Evolutionary conservation across 2,329 filamentous ascomycete genomes (phyloP), one percentile per base, ranked within the genome.

Genomic region (Zymoseptoria brevis): DNA sequence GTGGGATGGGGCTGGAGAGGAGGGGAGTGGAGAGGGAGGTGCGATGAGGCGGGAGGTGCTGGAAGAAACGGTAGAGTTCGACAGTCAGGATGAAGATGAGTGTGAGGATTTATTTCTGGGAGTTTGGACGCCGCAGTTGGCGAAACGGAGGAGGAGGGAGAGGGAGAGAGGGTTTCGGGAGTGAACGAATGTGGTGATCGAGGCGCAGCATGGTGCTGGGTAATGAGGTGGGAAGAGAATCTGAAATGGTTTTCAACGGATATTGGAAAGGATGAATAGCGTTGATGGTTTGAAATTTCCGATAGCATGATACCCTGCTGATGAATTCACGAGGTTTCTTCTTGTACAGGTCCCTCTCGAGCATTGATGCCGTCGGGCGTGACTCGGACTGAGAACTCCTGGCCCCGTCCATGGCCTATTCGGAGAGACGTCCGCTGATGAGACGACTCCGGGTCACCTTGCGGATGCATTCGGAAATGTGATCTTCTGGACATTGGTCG

Each of bases 41-140:
- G 50, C 30, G 19, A 45, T 9, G 54, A 61, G 45, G 60, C 61
- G 26, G 67, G 73, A 45, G 70, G 60, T 80, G 7, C 76, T 82
- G 64, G 60, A 57, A 41, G 64, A 66, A 11, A 73, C 75, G n/a
- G 62, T 83, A 2, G 80, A 84, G 66, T 87, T 87, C 67, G 83
- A 87, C 67, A 83, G 80, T 59, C 80, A 86, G 71, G 83, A 87
- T 68, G 84, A 87, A 67, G 83, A 86, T 61, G 84, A 87, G 71
- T 86, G 84, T 61, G 84, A 87, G 71, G 83, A 86, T 69, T 64
- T 87, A 29, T 87, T 87, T 67, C 76, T 81, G 16, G 84, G 84
- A 0, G 76, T 84, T 19, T 87, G 84, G 84, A 84, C 75, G 60
- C 77, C 80, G 16, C 76, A 78, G 59, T 66, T 82, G 57, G 84